phyloP scores from a whole-genome alignment of 192 early-diverging fungal genomes.

The Coemansia guatemalensis region DNA sequence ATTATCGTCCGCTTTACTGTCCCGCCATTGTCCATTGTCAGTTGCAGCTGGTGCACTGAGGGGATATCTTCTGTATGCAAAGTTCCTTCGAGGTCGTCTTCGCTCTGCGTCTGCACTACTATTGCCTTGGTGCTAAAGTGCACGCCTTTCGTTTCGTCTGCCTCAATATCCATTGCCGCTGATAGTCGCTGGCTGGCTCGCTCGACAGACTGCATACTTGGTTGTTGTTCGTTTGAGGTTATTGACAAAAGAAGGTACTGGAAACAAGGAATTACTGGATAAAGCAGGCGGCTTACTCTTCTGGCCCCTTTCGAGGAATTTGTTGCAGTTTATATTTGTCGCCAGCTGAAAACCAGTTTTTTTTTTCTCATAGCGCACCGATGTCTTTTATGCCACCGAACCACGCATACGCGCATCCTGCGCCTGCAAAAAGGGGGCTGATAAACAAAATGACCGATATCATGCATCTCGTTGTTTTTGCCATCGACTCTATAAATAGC shows the following conservation, averaged over 20 bases:
- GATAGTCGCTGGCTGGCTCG: background rate
- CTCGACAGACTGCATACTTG: background rate
- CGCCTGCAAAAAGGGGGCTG: too few species aligned
- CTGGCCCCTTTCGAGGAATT: background rate
- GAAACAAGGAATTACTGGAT: background rate
- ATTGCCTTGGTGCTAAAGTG: constrained; percentile 32
- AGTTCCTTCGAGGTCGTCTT: constrained; percentile 23
- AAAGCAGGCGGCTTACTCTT: background rate
- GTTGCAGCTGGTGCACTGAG: constrained; percentile 25
- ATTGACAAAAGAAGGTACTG: background rate
- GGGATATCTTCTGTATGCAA: constrained; percentile 28
- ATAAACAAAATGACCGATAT: background rate
- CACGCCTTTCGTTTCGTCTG: background rate
- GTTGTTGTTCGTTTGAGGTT: background rate
- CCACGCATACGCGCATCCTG: background rate
- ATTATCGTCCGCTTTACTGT: constrained; percentile 35
- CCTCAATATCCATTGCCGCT: background rate
- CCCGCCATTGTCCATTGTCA: constrained; percentile 21
- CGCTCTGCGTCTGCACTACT: constrained; percentile 9
- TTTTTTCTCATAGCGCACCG: background rate
- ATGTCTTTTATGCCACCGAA: background rate
- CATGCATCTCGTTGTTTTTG: background rate
- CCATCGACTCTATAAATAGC: background rate
- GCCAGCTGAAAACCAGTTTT: background rate
- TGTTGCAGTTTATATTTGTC: background rate